These are phyloP conservation scores for Stagonosporopsis rhizophila DNA, from an alignment of 2,329 filamentous ascomycete species.

Conservation along the genomic window DNA sequence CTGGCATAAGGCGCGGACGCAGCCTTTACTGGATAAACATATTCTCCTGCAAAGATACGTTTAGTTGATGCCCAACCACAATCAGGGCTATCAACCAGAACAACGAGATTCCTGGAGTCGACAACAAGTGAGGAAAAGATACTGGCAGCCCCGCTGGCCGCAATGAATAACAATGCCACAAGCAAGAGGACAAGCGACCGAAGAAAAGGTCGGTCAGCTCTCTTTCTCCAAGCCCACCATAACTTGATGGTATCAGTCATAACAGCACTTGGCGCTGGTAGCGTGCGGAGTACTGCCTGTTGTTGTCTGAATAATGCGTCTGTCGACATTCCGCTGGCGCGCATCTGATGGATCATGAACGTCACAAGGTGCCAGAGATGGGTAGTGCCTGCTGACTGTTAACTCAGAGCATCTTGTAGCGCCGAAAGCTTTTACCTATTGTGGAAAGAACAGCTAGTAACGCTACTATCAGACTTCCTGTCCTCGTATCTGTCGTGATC, in stretches of 20 bases:
- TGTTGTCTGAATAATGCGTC: conserved; percentile 30
- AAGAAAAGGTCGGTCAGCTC: conserved; percentile 9
- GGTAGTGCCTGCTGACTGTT: conserved; percentile 3
- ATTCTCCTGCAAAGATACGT: background rate
- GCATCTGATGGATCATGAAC: conserved; percentile 25
- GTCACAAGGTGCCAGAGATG: conserved; percentile 32
- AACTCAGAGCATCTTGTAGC: background rate
- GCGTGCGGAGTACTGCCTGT: conserved; percentile 29
- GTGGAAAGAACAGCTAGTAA: conserved; percentile 26
- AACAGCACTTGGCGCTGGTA: conserved; percentile 24
- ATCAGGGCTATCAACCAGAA: conserved; percentile 21
- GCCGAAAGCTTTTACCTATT: background rate
- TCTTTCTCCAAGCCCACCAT: conserved; percentile 27
- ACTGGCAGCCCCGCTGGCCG: conserved; percentile 17
- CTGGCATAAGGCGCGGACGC: conserved; percentile 13
- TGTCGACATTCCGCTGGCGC: conserved; percentile 16
- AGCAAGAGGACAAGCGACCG: conserved; percentile 17
- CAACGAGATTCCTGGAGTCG: conserved; percentile 14
- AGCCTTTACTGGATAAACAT: conserved; percentile 6
- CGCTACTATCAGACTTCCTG: conserved; percentile 28
- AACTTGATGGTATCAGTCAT: conserved; percentile 27
- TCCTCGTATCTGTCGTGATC: conserved; percentile 29
- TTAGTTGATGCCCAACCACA: conserved; percentile 13
- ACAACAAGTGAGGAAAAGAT: conserved; percentile 31
- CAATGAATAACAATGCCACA: conserved; percentile 17